Percentiles rank a stretch among this genome's conserved stretches.
These are phyloP conservation scores for Paramecium octaurelia DNA, from an alignment of 73 alveolate genomes.

Conservation along the genomic window DNA sequence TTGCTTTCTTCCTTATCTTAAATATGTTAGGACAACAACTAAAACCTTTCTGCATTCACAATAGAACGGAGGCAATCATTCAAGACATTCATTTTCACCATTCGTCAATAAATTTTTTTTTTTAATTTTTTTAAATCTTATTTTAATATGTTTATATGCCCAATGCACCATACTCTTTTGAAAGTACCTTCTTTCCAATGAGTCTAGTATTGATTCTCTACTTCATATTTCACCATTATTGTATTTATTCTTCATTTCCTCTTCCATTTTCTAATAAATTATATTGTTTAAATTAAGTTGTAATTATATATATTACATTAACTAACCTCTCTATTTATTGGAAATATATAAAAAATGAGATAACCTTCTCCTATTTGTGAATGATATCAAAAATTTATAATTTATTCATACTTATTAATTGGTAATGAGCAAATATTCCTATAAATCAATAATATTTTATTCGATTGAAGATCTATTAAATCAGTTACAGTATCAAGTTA, in stretches of 20 bases:
- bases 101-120: constrained; percentile 37
- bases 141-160: background rate
- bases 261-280: background rate
- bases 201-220: background rate
- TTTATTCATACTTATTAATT: too few relatives aligned
- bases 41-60: constrained; percentile 96
- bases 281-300: background rate
- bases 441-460: too few relatives aligned
- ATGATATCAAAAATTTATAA: too few relatives aligned
- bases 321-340: too few relatives aligned
- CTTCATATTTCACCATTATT: background rate
- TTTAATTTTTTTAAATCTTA: background rate
- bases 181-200: background rate
- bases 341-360: too few relatives aligned
- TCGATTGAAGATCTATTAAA: too few relatives aligned
- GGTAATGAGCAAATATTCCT: too few relatives aligned
- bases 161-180: background rate
- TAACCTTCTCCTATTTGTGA: background rate
- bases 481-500: too few relatives aligned
- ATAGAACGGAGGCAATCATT: constrained; percentile 91
- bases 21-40: constrained; percentile 74
- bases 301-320: too few relatives aligned
- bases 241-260: background rate
- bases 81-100: constrained; percentile 94
- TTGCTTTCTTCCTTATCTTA: constrained; percentile 63